Conservation (phyloP, 192 early-diverging fungal genomes). For the Coemansia guatemalensis region DNA sequence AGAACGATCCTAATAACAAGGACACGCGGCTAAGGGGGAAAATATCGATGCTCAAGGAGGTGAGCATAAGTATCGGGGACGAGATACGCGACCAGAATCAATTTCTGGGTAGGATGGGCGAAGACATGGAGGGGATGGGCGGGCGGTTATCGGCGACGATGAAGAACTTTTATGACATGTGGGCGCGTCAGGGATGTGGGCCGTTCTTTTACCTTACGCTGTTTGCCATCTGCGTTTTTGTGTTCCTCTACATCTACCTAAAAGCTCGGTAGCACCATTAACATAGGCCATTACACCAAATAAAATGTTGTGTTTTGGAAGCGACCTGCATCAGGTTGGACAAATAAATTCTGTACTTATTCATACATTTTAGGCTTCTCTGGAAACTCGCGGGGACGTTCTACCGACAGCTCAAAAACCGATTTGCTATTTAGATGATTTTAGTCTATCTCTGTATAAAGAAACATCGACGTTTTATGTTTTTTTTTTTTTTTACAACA, state of each 20-base stretch:
- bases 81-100: slow-evolving; percentile 53
- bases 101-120: slow-evolving; percentile 42
- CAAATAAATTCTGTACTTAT: neutral
- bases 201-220: slow-evolving; percentile 50
- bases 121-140: slow-evolving; percentile 49
- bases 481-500: too few relatives aligned
- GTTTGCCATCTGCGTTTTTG: slow-evolving; percentile 39
- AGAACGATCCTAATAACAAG: slow-evolving; percentile 49
- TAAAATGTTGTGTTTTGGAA: neutral
- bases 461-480: too few relatives aligned
- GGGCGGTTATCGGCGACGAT: slow-evolving; percentile 37
- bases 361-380: too few relatives aligned
- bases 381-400: too few relatives aligned
- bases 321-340: neutral
- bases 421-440: too few relatives aligned
- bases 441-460: too few relatives aligned
- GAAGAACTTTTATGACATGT: slow-evolving; percentile 44
- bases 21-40: slow-evolving; percentile 42
- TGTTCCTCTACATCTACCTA: slow-evolving; percentile 47
- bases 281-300: neutral
- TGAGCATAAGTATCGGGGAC: slow-evolving; percentile 54
- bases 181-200: slow-evolving; percentile 45
- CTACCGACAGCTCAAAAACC: too few relatives aligned
- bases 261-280: slow-evolving; percentile 31
- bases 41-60: slow-evolving; percentile 48